Evolutionary conservation across 371 early-diverging fungal species (phyloP).

Genomic region (Mortierella sp.): DNA sequence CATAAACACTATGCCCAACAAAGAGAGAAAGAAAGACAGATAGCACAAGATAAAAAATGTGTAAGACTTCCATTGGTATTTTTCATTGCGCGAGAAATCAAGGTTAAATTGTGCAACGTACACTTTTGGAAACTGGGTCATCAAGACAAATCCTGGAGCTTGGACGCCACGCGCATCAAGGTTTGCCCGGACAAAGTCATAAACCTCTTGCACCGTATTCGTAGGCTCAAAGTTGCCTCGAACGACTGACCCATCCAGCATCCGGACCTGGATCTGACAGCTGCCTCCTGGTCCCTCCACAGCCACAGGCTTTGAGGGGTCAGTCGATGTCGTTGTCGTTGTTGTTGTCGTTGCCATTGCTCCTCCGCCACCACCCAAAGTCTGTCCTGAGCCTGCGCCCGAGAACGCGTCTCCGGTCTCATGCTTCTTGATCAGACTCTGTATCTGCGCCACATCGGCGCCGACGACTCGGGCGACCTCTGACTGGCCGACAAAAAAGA

Average conservation of each 20-base stretch:
- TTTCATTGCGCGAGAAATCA: background rate
- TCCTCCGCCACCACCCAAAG: constrained; percentile 15
- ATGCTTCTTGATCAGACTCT: constrained; percentile 26
- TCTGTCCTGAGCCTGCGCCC: constrained; percentile 23
- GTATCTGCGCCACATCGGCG: constrained; percentile 21
- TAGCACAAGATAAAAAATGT: background rate
- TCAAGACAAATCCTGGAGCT: constrained; percentile 19
- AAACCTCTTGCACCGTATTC: constrained; percentile 18
- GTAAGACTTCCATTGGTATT: background rate
- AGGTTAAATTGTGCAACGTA: background rate
- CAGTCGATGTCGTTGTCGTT: background rate
- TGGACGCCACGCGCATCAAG: constrained; percentile 21
- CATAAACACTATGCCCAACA: constrained; percentile 13
- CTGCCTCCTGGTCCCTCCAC: constrained; percentile 25
- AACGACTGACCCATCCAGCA: constrained; percentile 27
- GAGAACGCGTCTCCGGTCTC: constrained; percentile 20
- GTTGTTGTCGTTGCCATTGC: constrained; percentile 4
- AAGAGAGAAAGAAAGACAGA: background rate
- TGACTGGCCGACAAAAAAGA: constrained; percentile 20
- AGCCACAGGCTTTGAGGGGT: background rate
- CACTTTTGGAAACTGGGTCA: constrained; percentile 30
- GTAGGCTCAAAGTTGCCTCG: constrained; percentile 26
- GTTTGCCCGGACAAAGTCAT: constrained; percentile 31
- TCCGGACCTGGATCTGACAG: constrained; percentile 34
- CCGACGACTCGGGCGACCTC: constrained; percentile 40